A percentile compares a stretch with the other conserved stretches of the same genome.
Conservation (phyloP, 2,329 filamentous ascomycete species). For the Biscogniauxia sp. region DNA sequence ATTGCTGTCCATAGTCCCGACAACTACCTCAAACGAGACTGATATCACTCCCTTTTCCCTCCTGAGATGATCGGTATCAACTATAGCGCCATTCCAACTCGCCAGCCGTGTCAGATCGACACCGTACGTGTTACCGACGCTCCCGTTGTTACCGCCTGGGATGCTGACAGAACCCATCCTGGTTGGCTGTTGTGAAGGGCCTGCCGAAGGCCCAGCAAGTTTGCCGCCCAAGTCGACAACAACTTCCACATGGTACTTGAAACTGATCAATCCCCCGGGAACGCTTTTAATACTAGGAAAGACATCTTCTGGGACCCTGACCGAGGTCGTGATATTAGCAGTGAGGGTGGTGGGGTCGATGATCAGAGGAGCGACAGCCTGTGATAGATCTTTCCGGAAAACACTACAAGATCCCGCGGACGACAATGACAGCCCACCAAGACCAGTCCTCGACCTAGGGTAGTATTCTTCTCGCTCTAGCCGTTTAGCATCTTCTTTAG, state of each 20-base stretch:
- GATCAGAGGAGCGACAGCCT: conserved; percentile 83
- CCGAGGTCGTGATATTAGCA: conserved; percentile 75
- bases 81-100: conserved; percentile 65
- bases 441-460: conserved; percentile 80
- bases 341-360: conserved; percentile 78
- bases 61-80: conserved; percentile 82
- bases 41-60: conserved; percentile 91
- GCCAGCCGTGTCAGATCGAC: conserved; percentile 45
- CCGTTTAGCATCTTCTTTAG: conserved; percentile 64
- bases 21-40: conserved; percentile 79
- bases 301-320: conserved; percentile 83
- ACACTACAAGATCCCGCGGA: conserved; percentile 84
- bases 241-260: conserved; percentile 91
- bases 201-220: conserved; percentile 57
- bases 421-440: conserved; percentile 82
- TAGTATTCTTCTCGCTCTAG: conserved; percentile 80
- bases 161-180: conserved; percentile 39
- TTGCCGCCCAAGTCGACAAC: conserved; percentile 90
- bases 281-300: conserved; percentile 91
- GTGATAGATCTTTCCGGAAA: conserved; percentile 93
- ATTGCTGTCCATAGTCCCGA: conserved; percentile 77
- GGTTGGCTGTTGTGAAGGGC: conserved; percentile 39
- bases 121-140: conserved; percentile 34
- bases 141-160: conserved; percentile 29
- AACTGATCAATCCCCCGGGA: conserved; percentile 90